phyloP scores from a whole-genome alignment of 345 rosid genomes.

The Tarenaya hassleriana region DNA sequence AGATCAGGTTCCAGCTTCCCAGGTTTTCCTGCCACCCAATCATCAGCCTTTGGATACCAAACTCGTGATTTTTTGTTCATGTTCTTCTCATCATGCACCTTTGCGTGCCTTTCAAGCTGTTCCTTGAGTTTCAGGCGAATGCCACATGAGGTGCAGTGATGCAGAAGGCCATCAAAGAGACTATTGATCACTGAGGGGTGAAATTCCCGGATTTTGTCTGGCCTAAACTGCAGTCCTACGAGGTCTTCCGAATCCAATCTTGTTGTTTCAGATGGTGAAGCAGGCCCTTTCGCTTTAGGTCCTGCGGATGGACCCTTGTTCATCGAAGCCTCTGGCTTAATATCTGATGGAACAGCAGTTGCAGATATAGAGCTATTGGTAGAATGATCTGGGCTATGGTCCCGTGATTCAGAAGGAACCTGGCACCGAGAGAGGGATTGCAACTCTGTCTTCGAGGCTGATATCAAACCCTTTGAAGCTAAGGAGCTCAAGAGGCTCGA shows the following conservation, averaged over 20 bases:
- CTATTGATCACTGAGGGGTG: constrained; percentile 63
- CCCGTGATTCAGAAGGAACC: constrained; percentile 29
- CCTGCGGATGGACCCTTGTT: constrained; percentile 35
- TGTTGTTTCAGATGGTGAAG: constrained; percentile 22
- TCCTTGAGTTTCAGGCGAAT: constrained; percentile 60
- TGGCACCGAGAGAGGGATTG: constrained; percentile 30
- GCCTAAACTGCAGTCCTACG: constrained; percentile 69
- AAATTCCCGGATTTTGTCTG: constrained; percentile 64
- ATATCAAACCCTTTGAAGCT: constrained; percentile 86
- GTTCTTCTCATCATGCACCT: constrained; percentile 59
- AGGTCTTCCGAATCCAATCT: constrained; percentile 34
- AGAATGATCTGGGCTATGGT: constrained; percentile 33
- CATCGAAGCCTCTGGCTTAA: constrained; percentile 26
- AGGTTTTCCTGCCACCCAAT: constrained; percentile 57
- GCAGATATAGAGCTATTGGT: constrained; percentile 33
- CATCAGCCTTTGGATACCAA: constrained; percentile 60
- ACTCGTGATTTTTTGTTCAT: constrained; percentile 35
- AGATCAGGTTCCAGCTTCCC: constrained; percentile 37
- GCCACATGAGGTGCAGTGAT: constrained; percentile 72
- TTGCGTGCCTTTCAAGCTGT: constrained; percentile 63
- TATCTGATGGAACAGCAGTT: constrained; percentile 34
- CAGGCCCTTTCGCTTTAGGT: constrained; percentile 32
- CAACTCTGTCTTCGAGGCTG: constrained; percentile 54
- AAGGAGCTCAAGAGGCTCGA: constrained; percentile 83
- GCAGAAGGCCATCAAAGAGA: constrained; percentile 58